Conservation (phyloP, 1,284 basidiomycete genomes). For the Trichosporon sp. region DNA sequence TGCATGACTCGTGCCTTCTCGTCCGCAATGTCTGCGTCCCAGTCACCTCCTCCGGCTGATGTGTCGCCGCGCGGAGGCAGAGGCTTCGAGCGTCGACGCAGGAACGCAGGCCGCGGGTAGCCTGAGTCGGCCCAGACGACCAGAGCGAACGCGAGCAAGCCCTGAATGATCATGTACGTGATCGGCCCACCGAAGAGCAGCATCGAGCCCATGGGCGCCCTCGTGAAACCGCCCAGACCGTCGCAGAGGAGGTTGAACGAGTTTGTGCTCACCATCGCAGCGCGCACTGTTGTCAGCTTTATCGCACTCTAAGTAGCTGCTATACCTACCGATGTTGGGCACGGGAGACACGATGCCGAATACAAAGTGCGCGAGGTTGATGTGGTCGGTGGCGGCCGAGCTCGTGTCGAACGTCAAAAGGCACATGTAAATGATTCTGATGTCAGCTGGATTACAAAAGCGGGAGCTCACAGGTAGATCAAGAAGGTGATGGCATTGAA, state of each 20-base stretch:
- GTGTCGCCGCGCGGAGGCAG: neutral
- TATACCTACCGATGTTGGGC: slow-evolving; percentile 53
- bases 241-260: slow-evolving; percentile 70
- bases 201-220: slow-evolving; percentile 55
- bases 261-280: slow-evolving; percentile 67
- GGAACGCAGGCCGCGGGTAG: slow-evolving; percentile 43
- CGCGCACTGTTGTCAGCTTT: slow-evolving; percentile 45
- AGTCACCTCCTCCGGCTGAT: neutral
- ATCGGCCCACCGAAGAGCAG: slow-evolving; percentile 67
- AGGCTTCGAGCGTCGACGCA: neutral
- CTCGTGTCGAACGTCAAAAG: slow-evolving; percentile 45
- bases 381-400: slow-evolving; percentile 53
- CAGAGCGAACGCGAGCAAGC: slow-evolving; percentile 54
- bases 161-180: slow-evolving; percentile 61
- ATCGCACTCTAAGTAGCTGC: neutral
- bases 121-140: slow-evolving; percentile 63
- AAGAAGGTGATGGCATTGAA: slow-evolving; percentile 68
- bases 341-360: slow-evolving; percentile 51
- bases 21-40: slow-evolving; percentile 50
- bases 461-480: slow-evolving; percentile 40
- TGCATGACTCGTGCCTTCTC: slow-evolving; percentile 53
- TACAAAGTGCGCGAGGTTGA: slow-evolving; percentile 64
- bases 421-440: slow-evolving; percentile 10
- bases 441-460: neutral
- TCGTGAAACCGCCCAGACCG: slow-evolving; percentile 53